Percentiles rank a stretch among this genome's conserved stretches.
Conservation (phyloP, 805 yeast genomes). For the Kodamaea leandrae region DNA sequence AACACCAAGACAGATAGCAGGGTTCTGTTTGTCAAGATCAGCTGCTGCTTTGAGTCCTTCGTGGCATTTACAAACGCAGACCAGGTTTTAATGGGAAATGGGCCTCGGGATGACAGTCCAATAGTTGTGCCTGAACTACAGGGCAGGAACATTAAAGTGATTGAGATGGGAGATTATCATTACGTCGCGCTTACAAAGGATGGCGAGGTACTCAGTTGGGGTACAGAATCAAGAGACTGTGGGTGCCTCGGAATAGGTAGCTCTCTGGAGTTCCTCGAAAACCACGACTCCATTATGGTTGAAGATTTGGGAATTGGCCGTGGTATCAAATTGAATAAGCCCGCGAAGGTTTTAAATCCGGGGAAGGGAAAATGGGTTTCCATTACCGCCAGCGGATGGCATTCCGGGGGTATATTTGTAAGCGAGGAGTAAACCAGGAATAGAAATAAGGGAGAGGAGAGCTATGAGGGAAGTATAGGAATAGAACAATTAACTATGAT, state of each 20-base stretch:
- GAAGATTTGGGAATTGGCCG: conserved; percentile 29
- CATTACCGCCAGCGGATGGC: conserved; percentile 80
- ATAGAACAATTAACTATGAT: too few relatives aligned
- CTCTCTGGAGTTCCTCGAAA: conserved; percentile 12
- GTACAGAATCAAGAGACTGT: conserved; percentile 56
- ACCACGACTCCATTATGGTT: conserved; percentile 9
- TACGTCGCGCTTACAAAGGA: conserved; percentile 54
- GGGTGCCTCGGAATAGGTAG: conserved; percentile 70
- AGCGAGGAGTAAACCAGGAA: not conserved
- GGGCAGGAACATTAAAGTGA: conserved; percentile 47
- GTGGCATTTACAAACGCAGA: conserved; percentile 56
- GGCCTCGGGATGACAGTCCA: conserved; percentile 23
- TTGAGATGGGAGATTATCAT: conserved; percentile 74
- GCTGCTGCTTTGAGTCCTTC: conserved; percentile 54
- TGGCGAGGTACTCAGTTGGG: conserved; percentile 67
- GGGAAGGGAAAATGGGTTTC: conserved; percentile 50
- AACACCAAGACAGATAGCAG: conserved; percentile 14
- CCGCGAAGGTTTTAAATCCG: conserved; percentile 38
- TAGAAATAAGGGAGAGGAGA: too few relatives aligned
- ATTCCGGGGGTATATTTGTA: conserved; percentile 55
- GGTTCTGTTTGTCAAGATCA: conserved; percentile 47
- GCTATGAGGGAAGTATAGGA: too few relatives aligned
- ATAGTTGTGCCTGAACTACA: conserved; percentile 41
- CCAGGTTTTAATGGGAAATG: conserved; percentile 41
- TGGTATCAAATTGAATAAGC: conserved; percentile 26